Percentiles rank a stretch among this genome's conserved stretches.
These are phyloP conservation scores for Diaporthe ilicicola DNA, from an alignment of 2,329 filamentous ascomycete genomes.

Conservation along the genomic window DNA sequence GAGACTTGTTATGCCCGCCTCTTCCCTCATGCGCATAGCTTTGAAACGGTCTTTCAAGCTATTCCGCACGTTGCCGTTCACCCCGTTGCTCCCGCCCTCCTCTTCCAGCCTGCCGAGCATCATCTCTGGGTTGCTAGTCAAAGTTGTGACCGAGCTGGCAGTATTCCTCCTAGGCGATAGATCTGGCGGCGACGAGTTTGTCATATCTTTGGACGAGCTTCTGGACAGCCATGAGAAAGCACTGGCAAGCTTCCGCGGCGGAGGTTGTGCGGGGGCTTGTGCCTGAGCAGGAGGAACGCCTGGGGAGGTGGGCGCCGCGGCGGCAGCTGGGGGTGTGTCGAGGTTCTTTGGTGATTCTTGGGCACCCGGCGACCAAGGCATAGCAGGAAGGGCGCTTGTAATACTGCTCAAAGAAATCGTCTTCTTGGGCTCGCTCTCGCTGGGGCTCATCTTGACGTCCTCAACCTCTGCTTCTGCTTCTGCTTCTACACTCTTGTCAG, in stretches of 20 bases:
- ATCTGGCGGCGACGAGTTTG: constrained; percentile 61
- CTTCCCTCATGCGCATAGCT: constrained; percentile 77
- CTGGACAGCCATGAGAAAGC: constrained; percentile 88
- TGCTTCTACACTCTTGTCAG: not conserved
- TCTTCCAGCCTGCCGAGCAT: constrained; percentile 81
- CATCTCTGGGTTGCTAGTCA: constrained; percentile 83
- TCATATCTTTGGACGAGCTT: constrained; percentile 66
- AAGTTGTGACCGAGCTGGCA: constrained; percentile 78
- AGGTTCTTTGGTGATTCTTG: constrained; percentile 56
- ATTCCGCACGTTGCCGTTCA: constrained; percentile 58
- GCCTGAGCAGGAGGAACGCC: constrained; percentile 37
- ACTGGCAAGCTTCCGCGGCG: constrained; percentile 79
- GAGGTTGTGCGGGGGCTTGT: constrained; percentile 47
- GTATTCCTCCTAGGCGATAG: constrained; percentile 74
- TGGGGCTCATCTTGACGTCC: constrained; percentile 44
- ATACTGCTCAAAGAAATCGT: constrained; percentile 74
- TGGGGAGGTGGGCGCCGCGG: constrained; percentile 44
- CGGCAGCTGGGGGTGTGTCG: constrained; percentile 39
- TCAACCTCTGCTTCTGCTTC: constrained; percentile 34
- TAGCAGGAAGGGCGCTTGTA: constrained; percentile 74
- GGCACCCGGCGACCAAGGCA: constrained; percentile 74
- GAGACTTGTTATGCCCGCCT: constrained; percentile 64
- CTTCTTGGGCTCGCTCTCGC: constrained; percentile 60
- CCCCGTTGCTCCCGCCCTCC: constrained; percentile 58
- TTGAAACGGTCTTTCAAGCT: constrained; percentile 84